Percentiles rank a stretch among this genome's conserved stretches.
Conservation (phyloP, 805 yeast genomes). For the Candida methanosorbosa region DNA sequence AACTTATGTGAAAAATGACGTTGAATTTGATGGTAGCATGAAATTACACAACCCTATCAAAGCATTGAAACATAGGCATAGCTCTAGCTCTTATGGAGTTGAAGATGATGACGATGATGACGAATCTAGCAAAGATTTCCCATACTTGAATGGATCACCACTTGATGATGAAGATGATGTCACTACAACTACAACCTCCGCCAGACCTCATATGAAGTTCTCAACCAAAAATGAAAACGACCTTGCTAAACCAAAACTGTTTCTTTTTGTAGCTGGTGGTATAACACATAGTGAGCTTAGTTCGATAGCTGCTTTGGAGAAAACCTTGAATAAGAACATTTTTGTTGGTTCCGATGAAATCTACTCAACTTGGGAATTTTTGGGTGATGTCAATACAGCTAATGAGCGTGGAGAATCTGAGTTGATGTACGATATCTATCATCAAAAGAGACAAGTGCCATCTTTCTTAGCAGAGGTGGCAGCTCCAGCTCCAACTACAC, state of each 20-base stretch:
- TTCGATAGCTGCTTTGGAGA: conserved; percentile 62
- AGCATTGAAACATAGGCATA: not conserved
- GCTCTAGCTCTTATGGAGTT: conserved; percentile 2
- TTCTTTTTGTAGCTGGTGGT: conserved; percentile 87
- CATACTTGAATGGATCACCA: conserved; percentile 31
- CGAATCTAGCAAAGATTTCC: conserved; percentile 34
- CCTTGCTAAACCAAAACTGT: conserved; percentile 46
- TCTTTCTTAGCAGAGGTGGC: not conserved
- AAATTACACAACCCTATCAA: not conserved
- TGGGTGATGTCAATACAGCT: conserved; percentile 15
- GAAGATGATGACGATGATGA: conserved; percentile 20
- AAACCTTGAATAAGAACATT: conserved; percentile 57
- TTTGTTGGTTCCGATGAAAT: conserved; percentile 76
- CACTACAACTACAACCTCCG: not conserved
- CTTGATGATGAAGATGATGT: conserved; percentile 13
- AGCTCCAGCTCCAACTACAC: not conserved
- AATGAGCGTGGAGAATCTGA: not conserved
- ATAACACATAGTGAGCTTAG: conserved; percentile 75
- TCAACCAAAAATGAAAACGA: not conserved
- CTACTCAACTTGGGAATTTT: conserved; percentile 32
- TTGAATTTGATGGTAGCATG: not conserved
- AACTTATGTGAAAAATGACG: conserved; percentile 10
- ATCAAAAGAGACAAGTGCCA: not conserved
- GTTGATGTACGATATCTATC: not conserved
- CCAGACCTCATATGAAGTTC: not conserved